phyloP scores from a whole-genome alignment of 2,329 filamentous ascomycete genomes.

The Hypoxylon sp. region DNA sequence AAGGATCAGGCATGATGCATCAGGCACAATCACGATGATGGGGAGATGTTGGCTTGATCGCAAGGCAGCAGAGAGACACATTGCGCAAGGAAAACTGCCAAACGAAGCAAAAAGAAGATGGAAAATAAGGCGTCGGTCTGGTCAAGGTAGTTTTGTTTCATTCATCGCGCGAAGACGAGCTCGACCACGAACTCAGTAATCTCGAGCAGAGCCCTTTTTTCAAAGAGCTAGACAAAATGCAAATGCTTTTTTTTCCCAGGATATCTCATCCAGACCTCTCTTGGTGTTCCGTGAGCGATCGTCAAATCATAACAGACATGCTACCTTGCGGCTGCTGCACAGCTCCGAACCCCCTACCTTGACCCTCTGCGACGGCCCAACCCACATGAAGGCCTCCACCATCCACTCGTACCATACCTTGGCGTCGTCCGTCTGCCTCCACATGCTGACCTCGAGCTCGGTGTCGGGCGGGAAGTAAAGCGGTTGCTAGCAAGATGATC shows the following conservation, averaged over 20 bases:
- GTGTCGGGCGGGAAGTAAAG: conserved; percentile 84
- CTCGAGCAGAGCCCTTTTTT: conserved; percentile 4
- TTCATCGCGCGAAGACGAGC: conserved; percentile 14
- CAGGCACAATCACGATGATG: neutral
- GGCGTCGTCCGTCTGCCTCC: conserved; percentile 91
- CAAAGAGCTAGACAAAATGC: conserved; percentile 18
- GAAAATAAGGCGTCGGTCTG: conserved; percentile 2
- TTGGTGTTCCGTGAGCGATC: neutral
- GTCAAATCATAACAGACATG: conserved; percentile 70
- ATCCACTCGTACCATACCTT: conserved; percentile 99
- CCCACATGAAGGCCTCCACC: conserved; percentile 80
- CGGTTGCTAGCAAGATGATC: conserved; percentile 66
- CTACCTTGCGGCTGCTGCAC: conserved; percentile 73
- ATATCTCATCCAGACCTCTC: neutral
- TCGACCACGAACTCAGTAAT: conserved; percentile 7
- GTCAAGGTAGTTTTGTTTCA: conserved; percentile 17
- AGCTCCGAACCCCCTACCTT: conserved; percentile 72
- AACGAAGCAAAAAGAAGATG: neutral
- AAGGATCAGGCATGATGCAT: neutral
- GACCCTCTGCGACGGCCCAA: conserved; percentile 66
- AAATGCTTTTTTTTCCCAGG: conserved; percentile 29
- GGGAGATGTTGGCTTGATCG: conserved; percentile 4
- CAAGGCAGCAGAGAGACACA: neutral
- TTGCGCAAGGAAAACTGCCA: neutral
- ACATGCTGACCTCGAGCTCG: conserved; percentile 91